Evolutionary conservation across 1,139 yeast species (phyloP).

Genomic region (Nakaseomyces nivariensis): DNA sequence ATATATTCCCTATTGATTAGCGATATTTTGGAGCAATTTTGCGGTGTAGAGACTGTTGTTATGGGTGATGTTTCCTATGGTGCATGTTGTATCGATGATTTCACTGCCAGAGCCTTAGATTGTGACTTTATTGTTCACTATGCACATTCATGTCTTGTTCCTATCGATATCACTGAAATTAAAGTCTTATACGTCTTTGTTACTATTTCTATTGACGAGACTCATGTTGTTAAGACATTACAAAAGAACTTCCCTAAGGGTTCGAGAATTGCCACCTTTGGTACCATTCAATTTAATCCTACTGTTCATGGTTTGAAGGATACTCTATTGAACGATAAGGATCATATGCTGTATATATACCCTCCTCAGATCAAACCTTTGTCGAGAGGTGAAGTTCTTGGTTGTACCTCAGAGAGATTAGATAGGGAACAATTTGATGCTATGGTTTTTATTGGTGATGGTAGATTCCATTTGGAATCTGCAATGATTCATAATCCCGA

Average conservation of each 20-base stretch:
- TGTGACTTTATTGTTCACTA: conserved; percentile 94
- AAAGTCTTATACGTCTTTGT: conserved; percentile 93
- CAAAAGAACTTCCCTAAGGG: conserved; percentile 56
- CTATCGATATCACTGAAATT: conserved; percentile 82
- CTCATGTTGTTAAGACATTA: conserved; percentile 69
- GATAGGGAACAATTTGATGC: conserved; percentile 56
- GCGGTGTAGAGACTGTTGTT: conserved; percentile 75
- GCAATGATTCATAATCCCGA: conserved; percentile 97
- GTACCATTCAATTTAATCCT: conserved; percentile 95
- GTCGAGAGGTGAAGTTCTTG: conserved; percentile 92
- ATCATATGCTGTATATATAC: conserved; percentile 46
- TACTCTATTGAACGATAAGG: conserved; percentile 40
- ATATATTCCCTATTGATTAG: conserved; percentile 79
- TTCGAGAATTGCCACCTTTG: conserved; percentile 67
- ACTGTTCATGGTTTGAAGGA: conserved; percentile 72
- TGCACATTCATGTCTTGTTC: conserved; percentile 95
- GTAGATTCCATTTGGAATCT: conserved; percentile 88
- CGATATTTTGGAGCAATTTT: conserved; percentile 87
- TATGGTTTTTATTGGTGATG: conserved; percentile 91
- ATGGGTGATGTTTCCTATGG: conserved; percentile 99
- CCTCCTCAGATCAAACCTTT: conserved; percentile 92
- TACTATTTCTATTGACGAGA: conserved; percentile 79
- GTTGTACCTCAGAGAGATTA: conserved; percentile 86
- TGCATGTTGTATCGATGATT: conserved; percentile 97
- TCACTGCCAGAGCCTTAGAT: conserved; percentile 81